Base-by-base conservation (phyloP, 192 early-diverging fungal species). In the Coemansia sp. region DNA sequence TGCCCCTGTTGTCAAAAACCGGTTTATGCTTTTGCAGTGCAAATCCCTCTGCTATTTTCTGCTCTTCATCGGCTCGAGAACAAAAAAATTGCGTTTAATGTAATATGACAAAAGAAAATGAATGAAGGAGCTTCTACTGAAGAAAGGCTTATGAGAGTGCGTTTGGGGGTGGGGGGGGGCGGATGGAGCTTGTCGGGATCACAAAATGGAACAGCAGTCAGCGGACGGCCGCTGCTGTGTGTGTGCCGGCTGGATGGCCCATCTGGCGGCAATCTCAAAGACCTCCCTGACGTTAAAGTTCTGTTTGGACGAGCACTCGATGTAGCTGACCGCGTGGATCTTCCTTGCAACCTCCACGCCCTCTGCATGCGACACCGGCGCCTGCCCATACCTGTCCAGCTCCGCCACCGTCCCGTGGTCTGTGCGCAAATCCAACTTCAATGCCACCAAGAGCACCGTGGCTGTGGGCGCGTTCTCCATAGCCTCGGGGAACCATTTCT, bases 271-370 rank as follows among this genome's bases (percentile, higher is more conserved):
- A 61, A 74, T 76, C 59, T 75, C 74, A 75, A 91, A 91, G 5
- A 91, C 77, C 38, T 78, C 53, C 16, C 63, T 45, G 14, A 83
- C 81, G 20, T 76, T 78, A 23, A 72, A 21, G 62, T 75, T 73
- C 64, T 35, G 5, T 8, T 72, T 89, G 30, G 93, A 88, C 62
- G 91, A 92, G 71, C 92, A 94, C 65, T 95, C 95, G 61, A 93
- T 87, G 69, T 92, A 94, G 60, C 86, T 92, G 49, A 87, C 83
- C 5, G 93, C 93, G 20, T 88, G 87, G 68, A 96, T 93, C 72
- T 84, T 77, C 24, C 67, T 60, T 15, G 90, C 89, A 70, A 93
- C 85, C 33, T 75, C 72, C 33, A 84, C 66, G 26, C 90, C 94
- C 88, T 96, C 66, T 18, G 70, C 74, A 30, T 56, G 21, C 6